phyloP scores from a whole-genome alignment of 768 basidiomycete genomes.

The Daedaleopsis nitida region DNA sequence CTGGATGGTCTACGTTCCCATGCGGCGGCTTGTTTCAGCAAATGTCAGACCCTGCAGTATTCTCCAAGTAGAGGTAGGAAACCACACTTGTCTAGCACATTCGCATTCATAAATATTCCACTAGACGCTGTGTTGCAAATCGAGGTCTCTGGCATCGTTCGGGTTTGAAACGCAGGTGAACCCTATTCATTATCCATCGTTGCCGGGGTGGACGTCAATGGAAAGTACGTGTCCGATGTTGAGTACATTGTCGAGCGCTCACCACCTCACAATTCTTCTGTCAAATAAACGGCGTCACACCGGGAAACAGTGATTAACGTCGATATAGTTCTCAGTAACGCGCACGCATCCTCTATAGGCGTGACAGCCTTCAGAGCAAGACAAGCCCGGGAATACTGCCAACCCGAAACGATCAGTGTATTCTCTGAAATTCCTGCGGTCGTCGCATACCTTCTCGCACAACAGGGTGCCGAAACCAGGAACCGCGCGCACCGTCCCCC shows the following conservation, averaged over 20 bases:
- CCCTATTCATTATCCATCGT: background rate
- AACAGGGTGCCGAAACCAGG: slow-evolving; percentile 1
- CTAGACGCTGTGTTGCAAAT: background rate
- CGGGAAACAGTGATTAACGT: background rate
- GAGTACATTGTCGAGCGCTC: background rate
- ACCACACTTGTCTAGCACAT: background rate
- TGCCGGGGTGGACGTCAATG: background rate
- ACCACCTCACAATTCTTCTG: background rate
- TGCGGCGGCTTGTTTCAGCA: background rate
- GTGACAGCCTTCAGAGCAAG: background rate
- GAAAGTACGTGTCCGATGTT: background rate
- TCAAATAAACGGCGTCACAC: background rate
- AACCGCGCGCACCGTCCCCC: background rate
- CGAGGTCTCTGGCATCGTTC: background rate
- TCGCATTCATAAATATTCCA: background rate
- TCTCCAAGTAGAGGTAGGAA: background rate
- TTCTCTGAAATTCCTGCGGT: background rate
- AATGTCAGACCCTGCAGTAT: background rate
- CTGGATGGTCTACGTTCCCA: background rate
- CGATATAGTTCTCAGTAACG: background rate
- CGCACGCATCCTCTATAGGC: background rate
- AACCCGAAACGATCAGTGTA: background rate
- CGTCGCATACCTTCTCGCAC: background rate
- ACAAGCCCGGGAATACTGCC: background rate
- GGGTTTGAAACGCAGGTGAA: background rate